Percentiles rank a stretch among this genome's conserved stretches.
Evolutionary conservation across 1,139 yeast species (phyloP).

Genomic region (Sugiyamaella sp.): DNA sequence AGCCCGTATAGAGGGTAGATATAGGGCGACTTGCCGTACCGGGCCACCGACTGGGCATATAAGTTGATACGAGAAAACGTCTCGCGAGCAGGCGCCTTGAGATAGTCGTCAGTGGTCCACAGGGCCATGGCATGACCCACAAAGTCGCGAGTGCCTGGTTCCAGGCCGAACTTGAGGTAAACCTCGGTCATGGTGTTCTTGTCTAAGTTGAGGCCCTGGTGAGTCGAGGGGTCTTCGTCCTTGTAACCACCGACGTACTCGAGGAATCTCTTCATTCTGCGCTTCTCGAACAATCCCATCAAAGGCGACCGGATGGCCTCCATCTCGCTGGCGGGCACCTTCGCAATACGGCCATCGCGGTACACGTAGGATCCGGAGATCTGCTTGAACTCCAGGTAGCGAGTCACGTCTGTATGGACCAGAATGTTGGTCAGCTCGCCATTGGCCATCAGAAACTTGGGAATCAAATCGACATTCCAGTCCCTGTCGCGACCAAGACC

Average conservation of each 20-base stretch:
- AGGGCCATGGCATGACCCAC: constrained; percentile 99
- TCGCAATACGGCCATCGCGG: constrained; percentile 87
- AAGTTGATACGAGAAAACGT: constrained; percentile 83
- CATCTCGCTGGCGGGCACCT: constrained; percentile 89
- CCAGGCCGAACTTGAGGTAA: constrained; percentile 86
- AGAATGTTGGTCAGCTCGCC: constrained; percentile 96
- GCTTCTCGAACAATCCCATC: constrained; percentile 95
- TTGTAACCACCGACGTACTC: constrained; percentile 84
- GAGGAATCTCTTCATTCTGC: constrained; percentile 89
- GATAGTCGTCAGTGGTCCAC: constrained; percentile 90
- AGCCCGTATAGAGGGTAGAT: constrained; percentile 94
- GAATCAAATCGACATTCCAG: constrained; percentile 97
- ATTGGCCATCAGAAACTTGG: constrained; percentile 96
- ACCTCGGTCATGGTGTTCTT: constrained; percentile 90
- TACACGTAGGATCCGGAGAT: constrained; percentile 94
- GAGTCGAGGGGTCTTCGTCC: constrained; percentile 78
- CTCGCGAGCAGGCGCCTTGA: constrained; percentile 89
- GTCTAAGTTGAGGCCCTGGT: constrained; percentile 82
- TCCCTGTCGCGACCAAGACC: constrained; percentile 89
- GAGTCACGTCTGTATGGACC: constrained; percentile 92
- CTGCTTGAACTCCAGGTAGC: constrained; percentile 95
- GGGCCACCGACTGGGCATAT: constrained; percentile 88
- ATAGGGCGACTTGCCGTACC: constrained; percentile 96
- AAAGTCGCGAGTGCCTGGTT: constrained; percentile 91
- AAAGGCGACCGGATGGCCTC: constrained; percentile 91